These are phyloP conservation scores for Leavenworthia alabamica DNA, from an alignment of 345 rosid species.

Conservation along the genomic window DNA sequence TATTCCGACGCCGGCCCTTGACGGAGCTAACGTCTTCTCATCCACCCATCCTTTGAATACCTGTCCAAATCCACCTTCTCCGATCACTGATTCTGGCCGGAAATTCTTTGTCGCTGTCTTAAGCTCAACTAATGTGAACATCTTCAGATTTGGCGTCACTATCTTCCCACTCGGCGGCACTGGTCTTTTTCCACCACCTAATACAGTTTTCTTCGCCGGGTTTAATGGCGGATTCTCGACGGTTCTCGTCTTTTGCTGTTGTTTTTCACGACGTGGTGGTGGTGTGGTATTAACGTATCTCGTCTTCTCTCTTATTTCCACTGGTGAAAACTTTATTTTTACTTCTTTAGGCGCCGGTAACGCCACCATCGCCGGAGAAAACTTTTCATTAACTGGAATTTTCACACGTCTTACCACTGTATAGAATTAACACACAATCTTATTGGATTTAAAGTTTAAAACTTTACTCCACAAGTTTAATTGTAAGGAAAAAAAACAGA, in stretches of 20 bases:
- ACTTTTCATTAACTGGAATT: neutral
- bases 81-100: slow-evolving; percentile 57
- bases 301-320: neutral
- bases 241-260: neutral
- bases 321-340: neutral
- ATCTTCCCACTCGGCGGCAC: slow-evolving; percentile 33
- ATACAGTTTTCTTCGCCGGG: neutral
- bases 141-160: slow-evolving; percentile 41
- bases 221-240: slow-evolving; percentile 2
- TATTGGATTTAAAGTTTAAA: neutral
- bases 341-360: neutral
- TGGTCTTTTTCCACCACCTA: neutral
- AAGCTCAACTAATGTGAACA: slow-evolving; percentile 49
- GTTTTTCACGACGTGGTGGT: no score
- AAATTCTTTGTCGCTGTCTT: slow-evolving; percentile 70
- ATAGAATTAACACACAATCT: neutral
- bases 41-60: slow-evolving; percentile 90
- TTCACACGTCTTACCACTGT: neutral
- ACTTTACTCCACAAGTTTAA: neutral
- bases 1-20: slow-evolving; percentile 54
- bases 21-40: slow-evolving; percentile 48
- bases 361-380: slow-evolving; percentile 17
- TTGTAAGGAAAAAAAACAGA: neutral
- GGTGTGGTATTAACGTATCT: neutral
- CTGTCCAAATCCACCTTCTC: slow-evolving; percentile 90